Base-by-base conservation (phyloP, 371 early-diverging fungal species). In the Mucor velutinosus region DNA sequence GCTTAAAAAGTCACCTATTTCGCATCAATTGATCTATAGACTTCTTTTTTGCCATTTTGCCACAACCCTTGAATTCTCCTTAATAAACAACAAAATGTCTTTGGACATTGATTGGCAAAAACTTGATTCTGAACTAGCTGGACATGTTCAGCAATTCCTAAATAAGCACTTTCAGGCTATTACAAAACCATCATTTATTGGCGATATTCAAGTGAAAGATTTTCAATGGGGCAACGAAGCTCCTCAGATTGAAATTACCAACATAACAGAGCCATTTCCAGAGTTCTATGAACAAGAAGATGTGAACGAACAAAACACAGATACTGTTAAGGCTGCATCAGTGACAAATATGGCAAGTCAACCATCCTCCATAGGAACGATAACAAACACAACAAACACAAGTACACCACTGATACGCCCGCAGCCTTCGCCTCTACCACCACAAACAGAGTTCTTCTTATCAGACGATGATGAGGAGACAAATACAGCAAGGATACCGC, bases 181-280 rank as follows among this genome's bases (percentile, higher is more conserved):
- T 41, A 80, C 84, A 10, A 87, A 85, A 49, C 96, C 97, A 15
- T 73, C 87, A 8, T 94, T 95, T 72, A 89, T 97, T 55, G 97
- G 97, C n/a, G 87, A 91, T 32, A 76, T 97, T 47, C 76, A 84
- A 58, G 92, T 97, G 2, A 86, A 90, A 17, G 85, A 87, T 11
- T 88, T 97, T 69, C 89, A 91, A 60, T 96, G 96, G 77, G 98
- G 97, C 10, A 81, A 85, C 21, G 86, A 90, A 17, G 87, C 96
- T 3, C 96, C 97, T 0, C 78, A 86, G 23, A 73, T 97, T n/a
- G 90, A 91, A 57, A 90, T 97, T 19, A 81, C 81, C 8, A 91
- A 95, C 61, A 86, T 98, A 21, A 90, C 91, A 19, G 95, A 95
- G 63, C 97, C 97, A 0, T 88, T 92, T 41, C 89, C 93, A 7